Evolutionary conservation across 2,329 filamentous ascomycete genomes (phyloP), one percentile per base, ranked within the genome.

Genomic region (Apiospora rasikravindrae): DNA sequence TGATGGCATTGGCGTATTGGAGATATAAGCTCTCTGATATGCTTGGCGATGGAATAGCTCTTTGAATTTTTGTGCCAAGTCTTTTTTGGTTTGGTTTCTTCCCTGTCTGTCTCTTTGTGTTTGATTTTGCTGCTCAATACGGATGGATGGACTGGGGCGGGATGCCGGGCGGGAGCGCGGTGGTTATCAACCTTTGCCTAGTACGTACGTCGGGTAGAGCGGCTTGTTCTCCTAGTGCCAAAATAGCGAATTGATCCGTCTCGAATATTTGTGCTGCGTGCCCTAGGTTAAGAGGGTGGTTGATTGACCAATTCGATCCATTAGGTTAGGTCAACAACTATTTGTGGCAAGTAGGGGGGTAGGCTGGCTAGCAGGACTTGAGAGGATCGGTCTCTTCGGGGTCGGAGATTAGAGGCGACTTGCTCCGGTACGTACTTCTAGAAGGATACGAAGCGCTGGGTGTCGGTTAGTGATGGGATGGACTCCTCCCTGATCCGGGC

Each of bases 31-130:
- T 64, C 57, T 64, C 57, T 64, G 33, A 40, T 64, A 40, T 40
- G 57, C 57, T 68, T 68, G 66, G 42, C 19, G 66, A 37, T 45
- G 66, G 57, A 47, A 68, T 68, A 68, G 44, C 66, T 68, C 66
- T 68, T 47, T 68, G 40, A 33, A 68, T 29, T 68, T 68, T 68
- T 45, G 66, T 37, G 66, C 66, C 57, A 64, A 40, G 57, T 33
- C 29, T 5, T 40, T 40, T 26, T 68, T 47, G 66, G 29, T 68
- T 68, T 68, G 66, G 66, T 68, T 47, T 68, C 29, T 61, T 61
- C 53, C 53, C 53, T 68, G n/a, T 37, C 66, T 26, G 66, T 68
- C 66, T 47, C 40, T 64, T 64, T 64, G 57, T 64, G 33, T 64
- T 29, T 40, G 53, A n/a, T 64, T 64, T 37, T 40, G 33, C 22